Conservation (phyloP, 2,329 filamentous ascomycete genomes). For the Ophiostoma montium region DNA sequence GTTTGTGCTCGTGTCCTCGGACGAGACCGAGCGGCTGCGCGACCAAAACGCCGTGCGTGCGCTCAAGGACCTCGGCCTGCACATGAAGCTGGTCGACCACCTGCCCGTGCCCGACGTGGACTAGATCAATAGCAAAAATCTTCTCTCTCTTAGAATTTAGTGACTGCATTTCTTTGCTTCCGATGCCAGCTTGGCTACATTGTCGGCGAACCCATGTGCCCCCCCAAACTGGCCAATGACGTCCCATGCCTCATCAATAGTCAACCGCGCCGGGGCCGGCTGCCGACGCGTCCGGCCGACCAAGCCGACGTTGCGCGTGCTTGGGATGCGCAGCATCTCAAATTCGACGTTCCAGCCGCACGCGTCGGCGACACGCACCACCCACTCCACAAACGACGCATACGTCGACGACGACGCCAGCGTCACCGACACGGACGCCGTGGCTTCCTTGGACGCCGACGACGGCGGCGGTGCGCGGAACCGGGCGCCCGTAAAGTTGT, state of each 20-base stretch:
- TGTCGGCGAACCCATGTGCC: constrained; percentile 43
- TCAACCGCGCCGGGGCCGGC: constrained; percentile 17
- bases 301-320: constrained; percentile 73
- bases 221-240: constrained; percentile 39
- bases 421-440: constrained; percentile 30
- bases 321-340: constrained; percentile 82
- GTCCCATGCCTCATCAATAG: constrained; percentile 12
- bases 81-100: constrained; percentile 61
- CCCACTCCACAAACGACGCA: constrained; percentile 69
- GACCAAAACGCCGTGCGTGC: constrained; percentile 52
- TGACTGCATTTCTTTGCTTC: constrained; percentile 7
- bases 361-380: constrained; percentile 51
- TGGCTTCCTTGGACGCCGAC: constrained; percentile 35
- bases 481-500: constrained; percentile 60
- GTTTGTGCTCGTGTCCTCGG: constrained; percentile 61
- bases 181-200: constrained; percentile 19
- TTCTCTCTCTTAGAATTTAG: not conserved
- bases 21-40: constrained; percentile 52
- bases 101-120: constrained; percentile 58
- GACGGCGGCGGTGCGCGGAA: constrained; percentile 51
- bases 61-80: constrained; percentile 49
- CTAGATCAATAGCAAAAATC: constrained; percentile 14
- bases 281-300: constrained; percentile 42
- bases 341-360: constrained; percentile 66
- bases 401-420: constrained; percentile 53